Conservation (phyloP, 1,284 basidiomycete genomes). For the Ustilago esculenta region DNA sequence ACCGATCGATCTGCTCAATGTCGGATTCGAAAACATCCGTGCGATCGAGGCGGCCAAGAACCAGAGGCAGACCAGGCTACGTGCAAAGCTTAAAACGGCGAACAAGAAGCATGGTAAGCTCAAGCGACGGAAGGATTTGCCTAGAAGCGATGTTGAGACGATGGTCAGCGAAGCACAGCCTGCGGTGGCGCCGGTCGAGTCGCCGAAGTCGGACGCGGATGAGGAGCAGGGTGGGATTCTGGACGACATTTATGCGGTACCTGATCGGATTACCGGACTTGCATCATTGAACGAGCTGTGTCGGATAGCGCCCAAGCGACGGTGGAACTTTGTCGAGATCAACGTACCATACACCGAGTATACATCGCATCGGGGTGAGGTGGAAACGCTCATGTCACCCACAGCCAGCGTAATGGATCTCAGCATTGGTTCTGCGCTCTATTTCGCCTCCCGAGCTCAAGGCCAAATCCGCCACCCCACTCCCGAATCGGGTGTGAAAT, state of each 20-base stretch:
- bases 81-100: slow-evolving; percentile 1
- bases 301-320: slow-evolving; percentile 76
- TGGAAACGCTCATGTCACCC: slow-evolving; percentile 52
- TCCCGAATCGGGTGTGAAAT: background rate
- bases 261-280: slow-evolving; percentile 85
- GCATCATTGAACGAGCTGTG: slow-evolving; percentile 80
- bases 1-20: slow-evolving; percentile 92
- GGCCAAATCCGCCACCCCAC: background rate
- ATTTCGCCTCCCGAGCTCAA: slow-evolving; percentile 84
- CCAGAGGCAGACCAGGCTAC: slow-evolving; percentile 48
- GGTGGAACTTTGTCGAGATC: slow-evolving; percentile 92
- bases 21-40: slow-evolving; percentile 92
- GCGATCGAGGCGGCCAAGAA: slow-evolving; percentile 68
- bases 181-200: background rate
- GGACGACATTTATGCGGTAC: slow-evolving; percentile 75
- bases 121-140: background rate
- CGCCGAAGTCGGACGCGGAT: background rate
- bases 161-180: too few species aligned
- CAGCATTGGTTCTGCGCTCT: slow-evolving; percentile 90
- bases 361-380: slow-evolving; percentile 16
- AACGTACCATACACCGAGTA: slow-evolving; percentile 82
- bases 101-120: slow-evolving; percentile 2
- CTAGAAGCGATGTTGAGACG: slow-evolving; percentile 21
- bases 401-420: slow-evolving; percentile 68
- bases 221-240: slow-evolving; percentile 2